A percentile compares a stretch with the other conserved stretches of the same genome.
Evolutionary conservation across 2,329 filamentous ascomycete genomes (phyloP).

Genomic region (Fusarium pseudonygamai): DNA sequence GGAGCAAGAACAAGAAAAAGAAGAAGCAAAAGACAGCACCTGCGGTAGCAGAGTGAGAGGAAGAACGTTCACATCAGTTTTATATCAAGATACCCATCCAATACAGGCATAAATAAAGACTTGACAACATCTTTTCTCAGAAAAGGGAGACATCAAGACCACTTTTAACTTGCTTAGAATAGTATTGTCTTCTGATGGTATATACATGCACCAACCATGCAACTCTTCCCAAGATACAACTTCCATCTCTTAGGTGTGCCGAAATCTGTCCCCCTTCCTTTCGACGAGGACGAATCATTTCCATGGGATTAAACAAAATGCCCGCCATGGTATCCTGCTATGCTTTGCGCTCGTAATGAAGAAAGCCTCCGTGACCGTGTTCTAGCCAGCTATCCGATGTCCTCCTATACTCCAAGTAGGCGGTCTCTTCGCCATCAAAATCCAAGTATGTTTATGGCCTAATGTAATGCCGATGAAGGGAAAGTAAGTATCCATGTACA

Average conservation of each 20-base stretch:
- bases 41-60: slow-evolving; percentile 11
- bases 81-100: slow-evolving; percentile 22
- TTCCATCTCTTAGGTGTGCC: slow-evolving; percentile 6
- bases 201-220: slow-evolving; percentile 22
- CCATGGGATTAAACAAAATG: slow-evolving; percentile 30
- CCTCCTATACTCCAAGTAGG: slow-evolving; percentile 32
- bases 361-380: slow-evolving; percentile 23
- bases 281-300: slow-evolving; percentile 1
- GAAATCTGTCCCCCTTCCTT: slow-evolving; percentile 10
- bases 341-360: slow-evolving; percentile 30
- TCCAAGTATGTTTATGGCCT: slow-evolving; percentile 16
- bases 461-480: slow-evolving; percentile 15
- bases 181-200: slow-evolving; percentile 15
- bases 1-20: slow-evolving; percentile 35
- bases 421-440: slow-evolving; percentile 15
- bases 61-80: background rate
- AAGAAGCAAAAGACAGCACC: slow-evolving; percentile 42
- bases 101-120: background rate
- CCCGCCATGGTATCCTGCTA: slow-evolving; percentile 32
- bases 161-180: background rate
- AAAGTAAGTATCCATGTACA: slow-evolving; percentile 10
- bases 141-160: background rate
- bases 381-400: slow-evolving; percentile 26
- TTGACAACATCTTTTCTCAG: background rate
- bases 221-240: slow-evolving; percentile 22